Base-by-base conservation (phyloP, 768 basidiomycete species). In the Polyporus arcularius region DNA sequence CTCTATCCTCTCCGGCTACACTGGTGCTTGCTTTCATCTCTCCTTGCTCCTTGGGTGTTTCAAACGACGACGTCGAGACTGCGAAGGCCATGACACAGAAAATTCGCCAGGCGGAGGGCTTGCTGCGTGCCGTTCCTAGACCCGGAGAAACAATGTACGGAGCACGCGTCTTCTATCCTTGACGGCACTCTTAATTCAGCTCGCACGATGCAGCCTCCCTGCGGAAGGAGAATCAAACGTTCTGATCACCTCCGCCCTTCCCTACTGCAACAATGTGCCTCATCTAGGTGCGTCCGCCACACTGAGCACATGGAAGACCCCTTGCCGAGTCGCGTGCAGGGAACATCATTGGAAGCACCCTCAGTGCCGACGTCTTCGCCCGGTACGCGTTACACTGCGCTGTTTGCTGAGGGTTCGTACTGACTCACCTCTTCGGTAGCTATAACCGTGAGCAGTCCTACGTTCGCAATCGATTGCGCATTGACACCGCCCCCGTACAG, bases 361-460 rank as follows among this genome's bases (percentile, higher is more conserved):
- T 98, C 32, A 98, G 96, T 68, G 97, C 97, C 2, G 97, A 98
- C 73, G 96, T 98, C 38, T 98, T 90, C 75, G 95, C 94, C 67
- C 82, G 97, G 85, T 97, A 76, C 68, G 88, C 80, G 3, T 31
- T 28, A 11, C n/a, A 26, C 32, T 39, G 21, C n/a, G 3, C 31
- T 41, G 53, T n/a, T 7, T 55, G n/a, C 10, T 30, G 10, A 32
- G 42, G 0, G 21, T 47, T 11, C 7, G 2, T 43, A 39, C 50
- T 57, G 16, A 55, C 31, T n/a, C 31, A 8, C 15, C 18, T 48
- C 21, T n/a, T 1, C 11, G 43, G 30, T 41, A 64, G 59, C 47
- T 59, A 61, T 41, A 64, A 60, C 55, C 68, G 68, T 69, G 53
- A 59, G 68, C 55, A 1, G 15, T 40, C 10, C 35, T 11, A 11